phyloP scores from a whole-genome alignment of 176 grass and related monocot genomes.

The Hordeum marinum region DNA sequence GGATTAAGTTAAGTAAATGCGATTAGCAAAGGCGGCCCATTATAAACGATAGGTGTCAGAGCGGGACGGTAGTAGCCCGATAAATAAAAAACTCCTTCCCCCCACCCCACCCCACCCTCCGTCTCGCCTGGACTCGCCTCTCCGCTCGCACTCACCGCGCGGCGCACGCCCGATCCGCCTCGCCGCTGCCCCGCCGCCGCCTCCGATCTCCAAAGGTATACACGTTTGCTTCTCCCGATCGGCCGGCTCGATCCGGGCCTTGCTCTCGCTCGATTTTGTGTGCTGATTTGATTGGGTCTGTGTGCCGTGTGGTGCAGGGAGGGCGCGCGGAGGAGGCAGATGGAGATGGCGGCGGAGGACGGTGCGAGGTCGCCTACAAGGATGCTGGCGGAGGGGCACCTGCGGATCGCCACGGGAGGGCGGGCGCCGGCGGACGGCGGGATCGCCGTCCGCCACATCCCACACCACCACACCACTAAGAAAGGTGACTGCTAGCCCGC shows the following conservation, averaged over 20 bases:
- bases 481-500: constrained; percentile 24
- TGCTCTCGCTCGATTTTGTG: no score
- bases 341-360: constrained; percentile 51
- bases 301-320: background rate
- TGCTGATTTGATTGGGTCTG: constrained; percentile 8
- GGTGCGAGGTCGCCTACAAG: constrained; percentile 52
- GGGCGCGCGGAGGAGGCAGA: constrained; percentile 27
- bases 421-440: constrained; percentile 44
- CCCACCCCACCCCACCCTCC: background rate
- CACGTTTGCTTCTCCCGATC: background rate
- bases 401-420: constrained; percentile 49
- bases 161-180: constrained; percentile 21
- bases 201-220: constrained; percentile 45
- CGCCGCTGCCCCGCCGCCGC: background rate
- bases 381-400: constrained; percentile 60
- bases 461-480: constrained; percentile 44
- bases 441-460: constrained; percentile 60
- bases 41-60: constrained; percentile 7
- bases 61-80: background rate
- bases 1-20: background rate
- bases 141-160: background rate
- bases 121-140: background rate
- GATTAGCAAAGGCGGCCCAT: background rate
- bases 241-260: no score
- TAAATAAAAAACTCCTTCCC: constrained; percentile 15